Conservation (phyloP, 768 basidiomycete species). For the Hydnomerulius pinastri region DNA sequence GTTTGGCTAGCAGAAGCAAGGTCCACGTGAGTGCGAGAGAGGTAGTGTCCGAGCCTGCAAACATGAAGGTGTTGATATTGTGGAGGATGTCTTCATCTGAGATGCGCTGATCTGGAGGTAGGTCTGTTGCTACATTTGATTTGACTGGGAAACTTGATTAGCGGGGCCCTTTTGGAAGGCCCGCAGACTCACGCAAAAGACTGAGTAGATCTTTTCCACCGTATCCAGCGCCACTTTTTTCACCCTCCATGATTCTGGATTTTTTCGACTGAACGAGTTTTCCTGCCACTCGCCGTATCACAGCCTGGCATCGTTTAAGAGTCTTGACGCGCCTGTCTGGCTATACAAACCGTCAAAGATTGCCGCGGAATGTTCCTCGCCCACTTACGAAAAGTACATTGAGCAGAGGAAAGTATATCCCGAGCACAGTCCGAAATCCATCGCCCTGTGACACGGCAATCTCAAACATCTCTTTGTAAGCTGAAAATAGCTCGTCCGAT, state of each 20-base stretch:
- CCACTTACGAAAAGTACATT: slow-evolving; percentile 56
- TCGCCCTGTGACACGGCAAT: slow-evolving; percentile 61
- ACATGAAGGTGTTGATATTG: slow-evolving; percentile 88
- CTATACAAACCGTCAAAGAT: slow-evolving; percentile 36
- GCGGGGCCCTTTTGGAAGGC: not conserved
- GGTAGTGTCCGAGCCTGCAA: slow-evolving; percentile 88
- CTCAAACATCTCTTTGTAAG: slow-evolving; percentile 86
- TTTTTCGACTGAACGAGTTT: slow-evolving; percentile 81
- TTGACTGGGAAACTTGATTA: slow-evolving; percentile 55
- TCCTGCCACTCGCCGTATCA: slow-evolving; percentile 72
- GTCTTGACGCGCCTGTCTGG: slow-evolving; percentile 53
- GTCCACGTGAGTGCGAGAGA: slow-evolving; percentile 86
- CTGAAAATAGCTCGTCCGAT: slow-evolving; percentile 73
- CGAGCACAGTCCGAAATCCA: slow-evolving; percentile 46
- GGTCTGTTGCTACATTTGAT: slow-evolving; percentile 74
- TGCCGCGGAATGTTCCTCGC: not conserved
- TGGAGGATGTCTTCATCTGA: slow-evolving; percentile 87
- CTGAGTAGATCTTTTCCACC: slow-evolving; percentile 76
- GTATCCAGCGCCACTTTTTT: slow-evolving; percentile 51
- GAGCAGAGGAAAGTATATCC: slow-evolving; percentile 60
- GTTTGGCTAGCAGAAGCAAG: slow-evolving; percentile 68
- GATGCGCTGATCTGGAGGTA: slow-evolving; percentile 68
- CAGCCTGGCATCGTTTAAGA: slow-evolving; percentile 55
- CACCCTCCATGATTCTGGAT: slow-evolving; percentile 61
- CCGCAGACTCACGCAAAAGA: slow-evolving; percentile 59